Conservation (phyloP, 345 rosid species). For the Syzygium aqueum region DNA sequence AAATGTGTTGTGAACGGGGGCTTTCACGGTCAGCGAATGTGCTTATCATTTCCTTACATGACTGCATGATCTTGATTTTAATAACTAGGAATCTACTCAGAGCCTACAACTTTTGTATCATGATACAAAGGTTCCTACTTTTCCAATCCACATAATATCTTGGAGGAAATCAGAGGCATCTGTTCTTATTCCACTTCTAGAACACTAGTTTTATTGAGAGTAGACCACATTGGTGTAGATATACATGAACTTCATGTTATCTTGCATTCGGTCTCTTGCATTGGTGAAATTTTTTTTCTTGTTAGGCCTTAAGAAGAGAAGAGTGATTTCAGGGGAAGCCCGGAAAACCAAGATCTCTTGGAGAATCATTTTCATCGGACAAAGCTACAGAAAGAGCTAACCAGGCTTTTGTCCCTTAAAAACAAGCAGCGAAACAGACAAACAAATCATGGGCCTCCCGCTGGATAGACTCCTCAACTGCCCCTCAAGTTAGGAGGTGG, state of each 20-base stretch:
- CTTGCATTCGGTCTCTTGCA: not conserved
- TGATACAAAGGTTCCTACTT: not conserved
- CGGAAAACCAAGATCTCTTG: constrained; percentile 20
- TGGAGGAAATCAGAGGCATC: not conserved
- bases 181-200: not conserved
- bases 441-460: constrained; percentile 49
- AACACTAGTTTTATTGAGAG: no score
- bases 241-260: not conserved
- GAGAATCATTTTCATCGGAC: constrained; percentile 24
- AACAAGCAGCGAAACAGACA: constrained; percentile 33
- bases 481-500: constrained; percentile 84
- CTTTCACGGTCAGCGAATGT: no score
- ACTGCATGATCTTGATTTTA: not conserved
- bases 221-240: not conserved
- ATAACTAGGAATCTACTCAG: not conserved
- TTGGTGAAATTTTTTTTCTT: not conserved
- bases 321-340: constrained; percentile 28
- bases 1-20: no score
- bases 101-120: not conserved
- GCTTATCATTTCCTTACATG: no score
- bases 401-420: constrained; percentile 48
- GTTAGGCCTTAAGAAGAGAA: constrained; percentile 10
- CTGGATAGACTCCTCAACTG: constrained; percentile 83
- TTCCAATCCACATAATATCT: not conserved
- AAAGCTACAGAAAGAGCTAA: constrained; percentile 66